Percentiles rank a stretch among this genome's conserved stretches.
Evolutionary conservation across 345 rosid species (phyloP).

Genomic region (Toxicodendron radicans): DNA sequence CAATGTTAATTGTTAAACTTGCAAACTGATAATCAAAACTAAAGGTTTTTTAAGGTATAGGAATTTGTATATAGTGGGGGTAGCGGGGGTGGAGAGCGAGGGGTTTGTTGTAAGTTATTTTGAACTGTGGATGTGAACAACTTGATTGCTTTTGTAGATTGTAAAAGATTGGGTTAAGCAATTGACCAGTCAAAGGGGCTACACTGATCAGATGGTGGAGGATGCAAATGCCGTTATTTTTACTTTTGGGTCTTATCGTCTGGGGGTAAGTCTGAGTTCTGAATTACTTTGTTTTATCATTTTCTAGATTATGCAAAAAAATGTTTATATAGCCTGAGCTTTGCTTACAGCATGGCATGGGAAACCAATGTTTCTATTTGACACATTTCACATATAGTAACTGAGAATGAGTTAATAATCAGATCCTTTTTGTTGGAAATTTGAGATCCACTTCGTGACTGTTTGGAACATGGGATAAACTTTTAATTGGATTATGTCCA

Average conservation of each 20-base stretch:
- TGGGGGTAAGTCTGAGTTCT: slow-evolving; percentile 62
- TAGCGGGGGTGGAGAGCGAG: too few relatives aligned
- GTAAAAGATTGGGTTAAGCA: slow-evolving; percentile 87
- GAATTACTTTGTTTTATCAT: background rate
- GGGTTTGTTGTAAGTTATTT: background rate
- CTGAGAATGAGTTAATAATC: background rate
- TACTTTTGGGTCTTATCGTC: slow-evolving; percentile 92
- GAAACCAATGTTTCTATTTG: background rate
- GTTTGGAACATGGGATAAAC: background rate
- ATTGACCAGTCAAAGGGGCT: slow-evolving; percentile 64
- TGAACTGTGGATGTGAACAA: background rate
- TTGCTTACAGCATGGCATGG: background rate
- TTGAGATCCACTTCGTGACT: background rate
- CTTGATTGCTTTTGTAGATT: slow-evolving; percentile 39
- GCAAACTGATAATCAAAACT: background rate
- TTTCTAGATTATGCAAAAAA: background rate
- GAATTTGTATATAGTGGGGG: too few relatives aligned
- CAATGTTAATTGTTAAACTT: background rate
- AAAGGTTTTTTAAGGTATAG: background rate
- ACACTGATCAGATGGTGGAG: slow-evolving; percentile 88
- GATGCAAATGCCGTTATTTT: slow-evolving; percentile 88
- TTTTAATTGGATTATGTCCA: background rate
- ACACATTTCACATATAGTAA: background rate
- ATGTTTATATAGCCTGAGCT: background rate
- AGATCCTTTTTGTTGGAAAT: background rate